These are phyloP conservation scores for Lasiodiplodia citricola DNA, from an alignment of 2,329 filamentous ascomycete species.

Conservation along the genomic window DNA sequence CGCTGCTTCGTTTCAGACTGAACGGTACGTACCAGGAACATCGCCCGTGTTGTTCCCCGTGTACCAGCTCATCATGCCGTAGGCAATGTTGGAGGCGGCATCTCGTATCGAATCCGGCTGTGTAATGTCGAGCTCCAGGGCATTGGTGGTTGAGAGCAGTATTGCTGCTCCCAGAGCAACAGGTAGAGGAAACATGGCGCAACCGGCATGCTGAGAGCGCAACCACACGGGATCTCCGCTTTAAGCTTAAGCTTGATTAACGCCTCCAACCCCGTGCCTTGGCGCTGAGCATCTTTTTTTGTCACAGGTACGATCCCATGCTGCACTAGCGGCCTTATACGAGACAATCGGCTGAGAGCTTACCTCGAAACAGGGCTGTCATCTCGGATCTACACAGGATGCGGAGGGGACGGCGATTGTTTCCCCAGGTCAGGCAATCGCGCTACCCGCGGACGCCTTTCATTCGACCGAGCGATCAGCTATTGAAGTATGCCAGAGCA, in stretches of 20 bases:
- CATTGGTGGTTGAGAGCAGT: neutral
- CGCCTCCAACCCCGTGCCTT: neutral
- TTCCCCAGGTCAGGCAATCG: neutral
- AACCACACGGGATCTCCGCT: neutral
- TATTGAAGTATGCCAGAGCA: neutral
- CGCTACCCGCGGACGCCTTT: neutral
- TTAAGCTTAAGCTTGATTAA: neutral
- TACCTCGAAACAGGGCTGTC: neutral
- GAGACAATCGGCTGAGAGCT: neutral
- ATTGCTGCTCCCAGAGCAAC: neutral
- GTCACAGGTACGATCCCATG: neutral
- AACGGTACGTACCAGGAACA: conserved; percentile 58
- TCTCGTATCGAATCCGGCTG: conserved; percentile 43
- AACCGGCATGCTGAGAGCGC: neutral
- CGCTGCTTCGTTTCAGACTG: too few species aligned
- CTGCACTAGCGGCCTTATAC: neutral
- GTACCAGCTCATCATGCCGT: conserved; percentile 63
- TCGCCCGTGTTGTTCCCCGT: conserved; percentile 61
- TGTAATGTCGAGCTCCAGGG: conserved; percentile 2
- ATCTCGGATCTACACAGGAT: neutral
- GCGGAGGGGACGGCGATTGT: neutral
- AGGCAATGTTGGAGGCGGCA: conserved; percentile 44
- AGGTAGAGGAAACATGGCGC: neutral
- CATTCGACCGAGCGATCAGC: neutral
- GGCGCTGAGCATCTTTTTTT: neutral